phyloP scores from a whole-genome alignment of 2,329 filamentous ascomycete genomes.

The Neopestalotiopsis sp. region DNA sequence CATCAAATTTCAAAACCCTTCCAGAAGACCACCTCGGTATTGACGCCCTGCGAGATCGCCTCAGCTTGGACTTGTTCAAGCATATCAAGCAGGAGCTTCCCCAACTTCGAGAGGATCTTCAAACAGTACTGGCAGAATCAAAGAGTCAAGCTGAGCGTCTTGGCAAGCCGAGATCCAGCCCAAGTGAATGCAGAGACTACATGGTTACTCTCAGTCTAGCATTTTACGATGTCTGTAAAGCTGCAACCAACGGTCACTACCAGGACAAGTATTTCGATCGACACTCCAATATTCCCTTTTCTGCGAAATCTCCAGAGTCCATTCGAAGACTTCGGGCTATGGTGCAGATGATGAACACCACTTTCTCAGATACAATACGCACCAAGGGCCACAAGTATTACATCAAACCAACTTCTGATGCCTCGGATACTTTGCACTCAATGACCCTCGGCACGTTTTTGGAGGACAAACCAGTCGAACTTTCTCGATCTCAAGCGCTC shows the following conservation, averaged over 20 bases:
- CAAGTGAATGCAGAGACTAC: neutral
- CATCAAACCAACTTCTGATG: slow-evolving; percentile 15
- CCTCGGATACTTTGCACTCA: too few species aligned
- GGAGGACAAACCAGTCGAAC: too few species aligned
- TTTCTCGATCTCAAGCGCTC: too few species aligned
- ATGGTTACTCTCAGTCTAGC: slow-evolving; percentile 29
- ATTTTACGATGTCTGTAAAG: slow-evolving; percentile 34
- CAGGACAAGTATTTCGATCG: slow-evolving; percentile 20
- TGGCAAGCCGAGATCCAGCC: neutral
- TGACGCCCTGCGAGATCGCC: neutral
- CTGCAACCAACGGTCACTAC: slow-evolving; percentile 37
- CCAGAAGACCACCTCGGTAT: neutral
- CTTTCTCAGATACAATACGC: slow-evolving; percentile 31
- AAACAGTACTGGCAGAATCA: neutral
- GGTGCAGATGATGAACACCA: slow-evolving; percentile 33
- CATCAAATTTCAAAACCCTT: neutral
- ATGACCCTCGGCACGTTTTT: too few species aligned
- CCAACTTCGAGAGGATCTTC: neutral
- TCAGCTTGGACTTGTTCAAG: neutral
- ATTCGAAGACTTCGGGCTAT: slow-evolving; percentile 31
- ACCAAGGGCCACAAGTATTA: slow-evolving; percentile 35
- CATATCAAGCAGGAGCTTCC: neutral
- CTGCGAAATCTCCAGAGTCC: too few species aligned
- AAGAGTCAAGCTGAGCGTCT: neutral
- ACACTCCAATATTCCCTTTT: too few species aligned